These are phyloP conservation scores for Phytopythium helicoides DNA, from an alignment of 352 stramenopile species.

Conservation along the genomic window DNA sequence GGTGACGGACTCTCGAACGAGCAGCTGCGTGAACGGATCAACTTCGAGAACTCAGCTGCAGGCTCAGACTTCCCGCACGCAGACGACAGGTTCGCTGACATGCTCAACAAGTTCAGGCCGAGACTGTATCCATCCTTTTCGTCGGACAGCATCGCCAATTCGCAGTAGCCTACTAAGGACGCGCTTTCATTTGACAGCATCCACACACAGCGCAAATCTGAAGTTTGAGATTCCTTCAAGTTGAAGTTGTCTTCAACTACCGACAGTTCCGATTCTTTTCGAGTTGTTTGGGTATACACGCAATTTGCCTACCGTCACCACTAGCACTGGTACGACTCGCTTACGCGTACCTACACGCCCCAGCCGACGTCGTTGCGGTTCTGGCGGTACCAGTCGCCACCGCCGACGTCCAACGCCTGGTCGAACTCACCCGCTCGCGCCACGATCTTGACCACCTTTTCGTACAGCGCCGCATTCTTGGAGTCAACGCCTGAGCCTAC, in stretches of 20 bases:
- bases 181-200: too few relatives aligned
- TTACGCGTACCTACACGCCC: constrained; percentile 4
- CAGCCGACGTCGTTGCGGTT: constrained; percentile 74
- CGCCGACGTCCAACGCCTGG: constrained; percentile 78
- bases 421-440: constrained; percentile 82
- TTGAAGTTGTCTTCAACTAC: too few relatives aligned
- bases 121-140: too few relatives aligned
- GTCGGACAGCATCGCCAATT: too few relatives aligned
- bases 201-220: too few relatives aligned
- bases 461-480: constrained; percentile 76
- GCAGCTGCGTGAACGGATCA: neutral
- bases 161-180: too few relatives aligned
- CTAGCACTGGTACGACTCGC: too few relatives aligned
- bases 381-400: constrained; percentile 82
- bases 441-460: constrained; percentile 80
- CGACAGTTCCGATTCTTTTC: too few relatives aligned
- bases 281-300: too few relatives aligned
- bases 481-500: constrained; percentile 24
- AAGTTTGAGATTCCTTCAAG: too few relatives aligned
- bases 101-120: neutral
- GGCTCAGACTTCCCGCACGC: neutral
- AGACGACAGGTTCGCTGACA: neutral
- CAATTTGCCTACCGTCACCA: too few relatives aligned
- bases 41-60: neutral
- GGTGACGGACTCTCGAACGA: neutral